Conservation (phyloP, 768 basidiomycete species). For the Tylopilus rubrobrunneus region DNA sequence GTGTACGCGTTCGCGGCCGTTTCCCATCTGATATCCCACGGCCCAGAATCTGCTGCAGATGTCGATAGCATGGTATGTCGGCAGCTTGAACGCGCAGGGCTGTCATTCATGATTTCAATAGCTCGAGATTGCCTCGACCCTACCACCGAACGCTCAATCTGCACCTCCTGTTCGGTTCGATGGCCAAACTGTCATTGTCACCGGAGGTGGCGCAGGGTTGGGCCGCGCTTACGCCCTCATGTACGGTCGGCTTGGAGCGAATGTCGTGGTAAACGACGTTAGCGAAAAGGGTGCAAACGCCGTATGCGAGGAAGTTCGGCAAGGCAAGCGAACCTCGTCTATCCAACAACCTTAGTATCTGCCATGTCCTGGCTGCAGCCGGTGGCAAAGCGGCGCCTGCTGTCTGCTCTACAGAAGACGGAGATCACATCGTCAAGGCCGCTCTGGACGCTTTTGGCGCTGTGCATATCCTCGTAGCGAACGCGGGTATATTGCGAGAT, state of each 20-base stretch:
- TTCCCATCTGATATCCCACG: slow-evolving; percentile 31
- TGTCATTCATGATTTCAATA: slow-evolving; percentile 28
- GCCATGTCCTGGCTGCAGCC: slow-evolving; percentile 38
- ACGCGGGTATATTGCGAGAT: slow-evolving; percentile 92
- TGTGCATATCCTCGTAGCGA: slow-evolving; percentile 85
- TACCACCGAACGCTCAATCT: slow-evolving; percentile 67
- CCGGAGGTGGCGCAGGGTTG: slow-evolving; percentile 92
- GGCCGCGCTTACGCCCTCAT: slow-evolving; percentile 90
- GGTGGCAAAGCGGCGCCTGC: slow-evolving; percentile 87
- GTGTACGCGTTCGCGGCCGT: slow-evolving; percentile 18
- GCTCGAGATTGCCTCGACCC: slow-evolving; percentile 58
- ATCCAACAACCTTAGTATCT: not conserved
- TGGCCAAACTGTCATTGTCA: slow-evolving; percentile 88
- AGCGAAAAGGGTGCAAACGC: slow-evolving; percentile 77
- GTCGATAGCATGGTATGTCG: slow-evolving; percentile 49
- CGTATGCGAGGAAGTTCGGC: slow-evolving; percentile 84
- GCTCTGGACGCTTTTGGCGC: slow-evolving; percentile 85
- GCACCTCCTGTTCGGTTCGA: slow-evolving; percentile 74
- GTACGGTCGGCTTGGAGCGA: slow-evolving; percentile 89
- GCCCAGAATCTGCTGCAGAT: slow-evolving; percentile 65
- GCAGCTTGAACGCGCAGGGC: not conserved
- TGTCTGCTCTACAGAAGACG: slow-evolving; percentile 88
- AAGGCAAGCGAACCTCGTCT: slow-evolving; percentile 43
- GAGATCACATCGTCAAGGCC: slow-evolving; percentile 81
- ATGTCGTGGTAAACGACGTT: slow-evolving; percentile 95